Base-by-base conservation (phyloP, 805 yeast genomes). In the Martiniozyma abietophila region DNA sequence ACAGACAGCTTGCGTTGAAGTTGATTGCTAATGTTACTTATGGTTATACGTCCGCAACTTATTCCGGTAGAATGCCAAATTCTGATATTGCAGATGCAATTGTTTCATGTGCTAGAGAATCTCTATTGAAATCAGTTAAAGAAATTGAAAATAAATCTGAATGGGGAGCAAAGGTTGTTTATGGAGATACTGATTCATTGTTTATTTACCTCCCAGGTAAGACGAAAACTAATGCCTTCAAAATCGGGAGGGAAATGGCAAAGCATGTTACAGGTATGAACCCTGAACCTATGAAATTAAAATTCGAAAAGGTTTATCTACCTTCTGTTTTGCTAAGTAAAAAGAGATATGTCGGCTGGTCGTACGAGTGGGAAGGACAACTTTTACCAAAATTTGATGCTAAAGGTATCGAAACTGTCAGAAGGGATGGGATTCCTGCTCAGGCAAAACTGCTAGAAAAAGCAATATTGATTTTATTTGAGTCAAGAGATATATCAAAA, bases 51-150 rank as follows among this genome's bases (percentile, higher is more conserved):
- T 80, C 96, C 1, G 98, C 98, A 0, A 75, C 95, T 0, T 92
- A 80, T 50, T 84, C 95, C 7, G 98, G 98, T 0, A 63, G 98
- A 42, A 92, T 92, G 98, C 97, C 98, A 0, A 83, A 92, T 47
- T 76, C 95, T 0, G 97, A 88, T 51, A 68, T 92, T 20, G 95
- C 98, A 0, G 98, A 92, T 58, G 80, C 94, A 9, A 84, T 92
- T 52, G 98, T 92, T 1, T 75, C 86, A 16, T 76, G 92, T 0
- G 98, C 92, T 0, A 63, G 97, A 35, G 96, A 89, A 54, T 80
- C 85, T 0, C 59, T 92, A 32, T 76, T 76, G 34, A 65, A 67
- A 33, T 80, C 96, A 0, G 76, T 85, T 18, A 67, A 68, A 2
- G 49, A 68, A 31, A 88, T 92, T 33, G 94, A 86, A 40, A 40